Evolutionary conservation across 2,329 filamentous ascomycete genomes (phyloP), one percentile per base, ranked within the genome.

Genomic region (Dryadomyces quercivorus): DNA sequence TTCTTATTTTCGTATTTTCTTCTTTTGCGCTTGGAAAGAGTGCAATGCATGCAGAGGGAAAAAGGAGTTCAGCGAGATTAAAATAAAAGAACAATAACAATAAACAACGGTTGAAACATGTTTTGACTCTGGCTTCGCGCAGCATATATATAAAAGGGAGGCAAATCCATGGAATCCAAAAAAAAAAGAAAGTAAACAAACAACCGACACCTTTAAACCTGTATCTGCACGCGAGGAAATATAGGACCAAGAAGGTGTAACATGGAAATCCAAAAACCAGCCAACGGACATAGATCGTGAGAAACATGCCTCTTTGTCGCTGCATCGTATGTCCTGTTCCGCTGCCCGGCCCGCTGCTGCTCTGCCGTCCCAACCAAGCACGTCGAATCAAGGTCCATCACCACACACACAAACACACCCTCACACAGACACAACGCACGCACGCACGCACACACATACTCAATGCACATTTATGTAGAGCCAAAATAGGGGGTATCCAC

Each of bases 401-500:
- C 36, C 49, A 42, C 49, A 44, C 36, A 40, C 36, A 16, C 36
- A 40, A 12, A 40, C 36, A 40, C 15, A 8, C 36, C 10, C 36
- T 12, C 36, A 40, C 36, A 40, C 15, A 12, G 4, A 16, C 36
- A 40, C 42, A 44, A 47, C 36, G 36, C 36, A 12, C 36, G 36
- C 34, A 36, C 34, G 34, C 15, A 40, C 10, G 36, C 36, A 13
- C 36, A 40, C 36, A 40, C 36, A 16, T 40, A 40, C 36, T 40
- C 36, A 40, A 47, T 21, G 36, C 53, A 55, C 52, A 53, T 46
- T 43, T 49, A 52, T 47, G 50, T 43, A 49, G 46, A 56, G 42
- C 43, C 40, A 56, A 58, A 56, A 59, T 50, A 53, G 56, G 55
- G 59, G 59, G 59, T 60, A 60, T 60, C 59, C 57, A 60, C 57